phyloP scores from a whole-genome alignment of 2,329 filamentous ascomycete species.

The Arthrobotrys pseudoclavata region DNA sequence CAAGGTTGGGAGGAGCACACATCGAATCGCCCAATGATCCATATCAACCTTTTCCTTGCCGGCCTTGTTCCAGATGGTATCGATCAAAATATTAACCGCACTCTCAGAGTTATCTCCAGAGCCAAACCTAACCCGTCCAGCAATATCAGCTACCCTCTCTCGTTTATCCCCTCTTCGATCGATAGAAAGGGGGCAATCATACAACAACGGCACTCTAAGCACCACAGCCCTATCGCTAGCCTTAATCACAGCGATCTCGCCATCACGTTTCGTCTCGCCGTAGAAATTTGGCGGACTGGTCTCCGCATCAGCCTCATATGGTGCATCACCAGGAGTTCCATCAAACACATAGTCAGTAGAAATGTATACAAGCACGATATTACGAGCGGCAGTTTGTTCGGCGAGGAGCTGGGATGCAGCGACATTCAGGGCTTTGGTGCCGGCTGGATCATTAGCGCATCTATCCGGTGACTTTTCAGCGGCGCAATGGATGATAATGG shows the following conservation, averaged over 20 bases:
- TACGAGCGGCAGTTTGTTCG: conserved; percentile 74
- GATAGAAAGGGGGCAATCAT: background rate
- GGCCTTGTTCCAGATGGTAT: conserved; percentile 77
- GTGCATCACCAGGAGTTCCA: conserved; percentile 78
- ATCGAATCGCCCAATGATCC: conserved; percentile 87
- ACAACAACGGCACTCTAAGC: conserved; percentile 79
- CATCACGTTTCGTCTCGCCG: conserved; percentile 79
- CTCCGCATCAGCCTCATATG: conserved; percentile 77
- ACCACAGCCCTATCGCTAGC: conserved; percentile 76
- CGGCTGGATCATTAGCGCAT: conserved; percentile 82
- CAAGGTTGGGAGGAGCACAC: conserved; percentile 65
- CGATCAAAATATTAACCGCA: conserved; percentile 84
- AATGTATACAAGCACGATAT: conserved; percentile 79
- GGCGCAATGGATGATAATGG: conserved; percentile 86
- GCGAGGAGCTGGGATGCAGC: conserved; percentile 78
- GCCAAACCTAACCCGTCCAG: conserved; percentile 72
- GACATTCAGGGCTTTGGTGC: conserved; percentile 71
- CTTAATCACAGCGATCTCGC: conserved; percentile 78
- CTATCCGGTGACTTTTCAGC: conserved; percentile 90
- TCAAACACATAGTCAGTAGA: conserved; percentile 87
- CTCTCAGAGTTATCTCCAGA: conserved; percentile 79
- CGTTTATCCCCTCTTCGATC: background rate
- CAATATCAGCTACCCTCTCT: background rate
- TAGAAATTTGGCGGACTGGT: conserved; percentile 84
- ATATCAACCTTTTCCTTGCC: conserved; percentile 79